These are phyloP conservation scores for Plectosphaerella sp. DNA, from an alignment of 2,329 filamentous ascomycete genomes.

Conservation along the genomic window DNA sequence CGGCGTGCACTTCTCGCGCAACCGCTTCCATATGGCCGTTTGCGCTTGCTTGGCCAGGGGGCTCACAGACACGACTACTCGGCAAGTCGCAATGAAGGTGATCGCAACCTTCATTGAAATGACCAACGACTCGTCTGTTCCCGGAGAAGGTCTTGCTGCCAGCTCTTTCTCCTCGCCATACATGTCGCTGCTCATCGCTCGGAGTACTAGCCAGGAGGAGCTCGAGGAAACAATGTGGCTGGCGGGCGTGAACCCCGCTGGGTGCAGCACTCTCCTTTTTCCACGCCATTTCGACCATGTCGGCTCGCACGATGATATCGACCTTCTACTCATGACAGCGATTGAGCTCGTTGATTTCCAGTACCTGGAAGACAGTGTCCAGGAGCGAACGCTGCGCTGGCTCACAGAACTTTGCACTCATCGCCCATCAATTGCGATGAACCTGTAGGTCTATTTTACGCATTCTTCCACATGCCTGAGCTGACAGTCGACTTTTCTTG, in stretches of 20 bases:
- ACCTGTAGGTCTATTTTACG: slow-evolving; percentile 44
- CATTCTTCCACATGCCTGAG: neutral
- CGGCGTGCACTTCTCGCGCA: slow-evolving; percentile 58
- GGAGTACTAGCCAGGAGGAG: slow-evolving; percentile 53
- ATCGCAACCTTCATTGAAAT: slow-evolving; percentile 58
- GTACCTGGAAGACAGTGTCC: slow-evolving; percentile 57
- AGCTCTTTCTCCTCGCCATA: slow-evolving; percentile 45
- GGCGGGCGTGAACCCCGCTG: slow-evolving; percentile 44
- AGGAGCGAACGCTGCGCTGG: slow-evolving; percentile 56
- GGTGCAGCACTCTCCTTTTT: slow-evolving; percentile 32
- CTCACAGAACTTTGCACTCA: slow-evolving; percentile 51
- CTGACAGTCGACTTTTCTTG: neutral
- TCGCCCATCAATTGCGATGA: slow-evolving; percentile 51
- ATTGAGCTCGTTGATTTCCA: slow-evolving; percentile 65
- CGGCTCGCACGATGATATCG: slow-evolving; percentile 49
- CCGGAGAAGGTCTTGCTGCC: slow-evolving; percentile 6
- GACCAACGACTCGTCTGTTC: slow-evolving; percentile 29
- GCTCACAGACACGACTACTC: slow-evolving; percentile 58
- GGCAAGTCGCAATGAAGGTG: slow-evolving; percentile 53
- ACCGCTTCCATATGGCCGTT: slow-evolving; percentile 64
- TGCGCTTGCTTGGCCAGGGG: slow-evolving; percentile 61
- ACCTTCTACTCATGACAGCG: slow-evolving; percentile 57
- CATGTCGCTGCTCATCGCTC: slow-evolving; percentile 53
- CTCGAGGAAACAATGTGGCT: slow-evolving; percentile 60
- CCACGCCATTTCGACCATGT: slow-evolving; percentile 37